These are phyloP conservation scores for Mrakia hoshinonis DNA, from an alignment of 768 basidiomycete genomes.

Conservation along the genomic window DNA sequence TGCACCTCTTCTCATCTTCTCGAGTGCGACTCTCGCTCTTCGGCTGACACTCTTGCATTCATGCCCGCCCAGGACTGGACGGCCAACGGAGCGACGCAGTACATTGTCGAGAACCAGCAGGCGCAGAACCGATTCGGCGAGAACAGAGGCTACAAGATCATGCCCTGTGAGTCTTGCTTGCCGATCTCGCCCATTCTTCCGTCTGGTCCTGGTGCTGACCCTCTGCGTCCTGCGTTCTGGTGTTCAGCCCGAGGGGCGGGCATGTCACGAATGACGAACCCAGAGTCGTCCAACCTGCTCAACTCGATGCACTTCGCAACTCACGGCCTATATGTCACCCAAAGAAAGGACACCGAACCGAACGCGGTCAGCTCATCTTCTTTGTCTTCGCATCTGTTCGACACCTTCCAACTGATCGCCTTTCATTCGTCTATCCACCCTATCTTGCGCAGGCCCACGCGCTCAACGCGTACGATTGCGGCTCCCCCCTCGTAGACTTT, in stretches of 20 bases:
- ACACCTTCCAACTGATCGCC: too few relatives aligned
- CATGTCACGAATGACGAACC: constrained; percentile 34
- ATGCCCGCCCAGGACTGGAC: constrained; percentile 38
- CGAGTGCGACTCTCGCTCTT: not conserved
- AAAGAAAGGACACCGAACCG: constrained; percentile 37
- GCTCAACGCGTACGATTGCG: not conserved
- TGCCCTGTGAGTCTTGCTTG: constrained; percentile 30
- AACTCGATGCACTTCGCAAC: constrained; percentile 34
- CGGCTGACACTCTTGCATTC: too few relatives aligned
- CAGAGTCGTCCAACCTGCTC: constrained; percentile 36
- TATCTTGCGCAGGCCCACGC: not conserved
- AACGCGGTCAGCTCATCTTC: constrained; percentile 32
- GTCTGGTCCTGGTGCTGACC: too few relatives aligned
- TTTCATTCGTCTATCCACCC: not conserved
- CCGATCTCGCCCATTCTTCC: too few relatives aligned
- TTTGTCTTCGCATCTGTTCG: not conserved
- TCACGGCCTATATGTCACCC: constrained; percentile 36
- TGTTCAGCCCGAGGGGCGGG: constrained; percentile 23
- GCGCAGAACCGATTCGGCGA: constrained; percentile 39
- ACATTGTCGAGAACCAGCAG: constrained; percentile 39
- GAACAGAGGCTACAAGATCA: constrained; percentile 37
- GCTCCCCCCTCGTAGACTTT: constrained; percentile 34
- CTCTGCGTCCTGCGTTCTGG: not conserved
- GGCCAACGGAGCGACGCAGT: constrained; percentile 31
- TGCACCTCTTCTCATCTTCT: not conserved